These are phyloP conservation scores for Castanopsis chinensis DNA, from an alignment of 306 rosid genomes.

Conservation along the genomic window DNA sequence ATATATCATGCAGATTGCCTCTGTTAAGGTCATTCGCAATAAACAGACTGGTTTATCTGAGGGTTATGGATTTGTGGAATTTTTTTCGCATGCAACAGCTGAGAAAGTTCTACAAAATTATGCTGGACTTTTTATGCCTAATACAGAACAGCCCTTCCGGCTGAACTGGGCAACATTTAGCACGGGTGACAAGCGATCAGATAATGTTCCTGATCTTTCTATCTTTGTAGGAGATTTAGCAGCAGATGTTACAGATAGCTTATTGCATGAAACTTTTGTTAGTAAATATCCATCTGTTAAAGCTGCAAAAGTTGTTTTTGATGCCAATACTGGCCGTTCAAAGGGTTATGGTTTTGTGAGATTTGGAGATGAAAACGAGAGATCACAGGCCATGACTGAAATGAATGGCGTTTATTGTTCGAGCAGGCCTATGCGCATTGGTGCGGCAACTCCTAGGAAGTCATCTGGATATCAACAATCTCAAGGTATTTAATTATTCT, in stretches of 20 bases:
- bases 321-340: constrained; percentile 91
- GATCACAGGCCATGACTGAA: constrained; percentile 81
- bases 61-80: constrained; percentile 95
- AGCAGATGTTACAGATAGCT: constrained; percentile 82
- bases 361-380: constrained; percentile 87
- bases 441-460: constrained; percentile 95
- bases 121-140: constrained; percentile 72
- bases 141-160: constrained; percentile 83
- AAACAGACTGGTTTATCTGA: constrained; percentile 84
- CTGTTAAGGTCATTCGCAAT: constrained; percentile 87
- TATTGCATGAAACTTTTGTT: constrained; percentile 75
- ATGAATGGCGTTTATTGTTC: constrained; percentile 89
- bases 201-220: constrained; percentile 85
- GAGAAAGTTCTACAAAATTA: constrained; percentile 80
- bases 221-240: constrained; percentile 97
- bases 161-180: constrained; percentile 96
- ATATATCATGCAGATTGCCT: constrained; percentile 53
- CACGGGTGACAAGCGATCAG: constrained; percentile 83
- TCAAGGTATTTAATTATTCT: constrained; percentile 47
- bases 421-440: constrained; percentile 93
- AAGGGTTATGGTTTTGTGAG: constrained; percentile 98
- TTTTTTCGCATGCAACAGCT: constrained; percentile 67
- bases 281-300: constrained; percentile 83
- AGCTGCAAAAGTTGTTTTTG: constrained; percentile 94
- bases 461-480: constrained; percentile 80